These are phyloP conservation scores for Alternaria novae-zelandiae DNA, from an alignment of 2,329 filamentous ascomycete genomes.

Conservation along the genomic window DNA sequence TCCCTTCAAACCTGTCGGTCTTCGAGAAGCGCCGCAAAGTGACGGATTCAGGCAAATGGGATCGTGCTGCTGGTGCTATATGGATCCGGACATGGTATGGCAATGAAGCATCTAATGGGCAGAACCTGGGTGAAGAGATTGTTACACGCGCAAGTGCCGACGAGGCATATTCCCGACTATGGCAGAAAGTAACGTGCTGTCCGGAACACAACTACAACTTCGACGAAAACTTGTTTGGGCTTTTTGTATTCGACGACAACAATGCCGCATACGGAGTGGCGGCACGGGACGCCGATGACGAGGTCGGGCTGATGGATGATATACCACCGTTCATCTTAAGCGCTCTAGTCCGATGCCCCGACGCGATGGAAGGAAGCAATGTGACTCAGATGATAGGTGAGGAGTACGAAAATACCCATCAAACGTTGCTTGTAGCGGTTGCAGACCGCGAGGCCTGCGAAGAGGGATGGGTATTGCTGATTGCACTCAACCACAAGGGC, in stretches of 20 bases:
- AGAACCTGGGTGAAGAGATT: neutral
- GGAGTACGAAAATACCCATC: no score
- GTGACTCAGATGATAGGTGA: no score
- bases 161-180: neutral
- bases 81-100: constrained; percentile 7
- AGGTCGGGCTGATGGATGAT: no score
- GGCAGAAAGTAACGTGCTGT: neutral
- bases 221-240: neutral
- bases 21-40: constrained; percentile 1
- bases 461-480: no score
- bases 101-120: neutral
- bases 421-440: no score
- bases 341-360: no score
- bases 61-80: neutral
- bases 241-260: neutral
- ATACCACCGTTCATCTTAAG: no score
- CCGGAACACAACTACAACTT: no score
- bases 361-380: no score
- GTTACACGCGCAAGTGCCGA: neutral
- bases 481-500: no score
- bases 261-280: neutral
- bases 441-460: no score
- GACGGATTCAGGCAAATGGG: neutral
- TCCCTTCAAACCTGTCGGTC: neutral
- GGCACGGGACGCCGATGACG: no score